Evolutionary conservation across 352 stramenopile genomes (phyloP).

Genomic region (Globisporangium emineosum): DNA sequence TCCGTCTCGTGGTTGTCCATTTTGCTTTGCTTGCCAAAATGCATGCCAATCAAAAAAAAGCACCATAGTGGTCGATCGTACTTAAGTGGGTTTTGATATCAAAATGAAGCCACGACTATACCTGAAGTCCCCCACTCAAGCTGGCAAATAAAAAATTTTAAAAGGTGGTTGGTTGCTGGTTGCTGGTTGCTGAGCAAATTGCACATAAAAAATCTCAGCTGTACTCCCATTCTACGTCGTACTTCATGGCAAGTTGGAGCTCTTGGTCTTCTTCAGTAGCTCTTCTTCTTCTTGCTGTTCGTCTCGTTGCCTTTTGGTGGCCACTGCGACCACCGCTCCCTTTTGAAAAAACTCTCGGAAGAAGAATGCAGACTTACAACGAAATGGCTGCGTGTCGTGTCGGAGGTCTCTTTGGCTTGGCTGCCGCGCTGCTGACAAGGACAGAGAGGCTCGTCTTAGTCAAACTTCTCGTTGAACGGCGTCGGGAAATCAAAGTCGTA

Average conservation of each 20-base stretch:
- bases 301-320: neutral
- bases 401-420: neutral
- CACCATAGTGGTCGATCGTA: no score
- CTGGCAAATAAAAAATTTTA: no score
- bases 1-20: neutral
- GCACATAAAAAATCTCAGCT: neutral
- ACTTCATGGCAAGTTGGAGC: constrained; percentile 5
- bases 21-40: neutral
- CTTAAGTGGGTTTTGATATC: neutral
- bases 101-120: constrained; percentile 1
- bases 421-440: neutral
- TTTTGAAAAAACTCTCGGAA: neutral
- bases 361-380: constrained; percentile 1
- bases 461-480: constrained; percentile 63
- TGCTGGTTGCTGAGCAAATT: neutral
- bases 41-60: constrained; percentile 12
- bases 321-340: neutral
- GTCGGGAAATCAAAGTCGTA: constrained; percentile 53
- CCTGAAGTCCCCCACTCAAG: no score
- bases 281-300: neutral
- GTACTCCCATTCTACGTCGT: no score
- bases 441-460: constrained; percentile 14
- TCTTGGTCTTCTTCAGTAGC: neutral
- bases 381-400: neutral
- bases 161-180: neutral